Evolutionary conservation across 108 stramenopile species (phyloP).

Genomic region (Stephanodiscus minutulus): DNA sequence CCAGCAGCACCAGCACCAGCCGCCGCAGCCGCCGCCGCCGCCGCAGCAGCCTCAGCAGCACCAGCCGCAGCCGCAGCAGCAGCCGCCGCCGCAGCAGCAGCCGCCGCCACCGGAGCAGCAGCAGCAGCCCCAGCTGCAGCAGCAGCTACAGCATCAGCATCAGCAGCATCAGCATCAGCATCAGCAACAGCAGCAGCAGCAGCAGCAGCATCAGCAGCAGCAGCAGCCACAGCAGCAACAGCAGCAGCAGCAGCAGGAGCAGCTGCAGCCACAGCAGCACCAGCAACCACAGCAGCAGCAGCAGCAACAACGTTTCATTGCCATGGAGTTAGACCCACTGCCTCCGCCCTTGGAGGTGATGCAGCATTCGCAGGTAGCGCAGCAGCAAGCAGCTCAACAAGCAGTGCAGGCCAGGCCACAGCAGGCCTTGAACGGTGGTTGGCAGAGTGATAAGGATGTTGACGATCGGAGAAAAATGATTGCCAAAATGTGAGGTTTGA

Average conservation of each 20-base stretch:
- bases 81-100: no score
- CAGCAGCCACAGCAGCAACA: constrained; percentile 49
- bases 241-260: constrained; percentile 3
- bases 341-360: constrained; percentile 28
- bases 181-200: constrained; percentile 12
- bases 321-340: constrained; percentile 21
- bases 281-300: constrained; percentile 50
- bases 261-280: constrained; percentile 50
- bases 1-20: constrained; percentile 26
- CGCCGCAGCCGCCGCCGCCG: constrained; percentile 13
- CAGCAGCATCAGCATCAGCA: constrained; percentile 51
- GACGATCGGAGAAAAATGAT: constrained; percentile 91
- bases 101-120: no score
- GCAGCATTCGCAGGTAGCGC: constrained; percentile 42
- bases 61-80: constrained; percentile 52
- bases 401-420: constrained; percentile 47
- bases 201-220: constrained; percentile 22
- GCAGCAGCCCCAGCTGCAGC: constrained; percentile 38
- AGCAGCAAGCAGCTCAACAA: constrained; percentile 42
- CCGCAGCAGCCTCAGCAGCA: constrained; percentile 48
- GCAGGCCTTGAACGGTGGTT: constrained; percentile 86
- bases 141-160: constrained; percentile 46
- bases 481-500: constrained; percentile 86
- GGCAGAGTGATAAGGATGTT: constrained; percentile 90
- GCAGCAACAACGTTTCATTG: constrained; percentile 22